Conservation (phyloP, 352 stramenopile species). For the Phytophthora quininea region DNA sequence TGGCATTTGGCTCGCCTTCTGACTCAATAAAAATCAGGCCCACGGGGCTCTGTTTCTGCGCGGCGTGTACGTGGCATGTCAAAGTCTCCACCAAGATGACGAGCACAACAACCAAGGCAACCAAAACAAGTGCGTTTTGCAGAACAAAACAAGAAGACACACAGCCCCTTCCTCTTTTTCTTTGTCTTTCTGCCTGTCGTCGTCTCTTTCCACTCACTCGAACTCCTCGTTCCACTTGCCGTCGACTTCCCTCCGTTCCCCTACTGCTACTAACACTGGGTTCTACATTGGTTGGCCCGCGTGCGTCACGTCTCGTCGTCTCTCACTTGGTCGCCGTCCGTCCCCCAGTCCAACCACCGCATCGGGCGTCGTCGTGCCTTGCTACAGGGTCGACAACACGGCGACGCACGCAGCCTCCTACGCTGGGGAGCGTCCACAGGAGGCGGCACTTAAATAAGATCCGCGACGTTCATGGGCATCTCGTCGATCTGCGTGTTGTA, state of each 20-base stretch:
- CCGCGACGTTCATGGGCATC: slow-evolving; percentile 99
- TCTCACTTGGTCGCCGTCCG: slow-evolving; percentile 40
- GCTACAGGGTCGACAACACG: slow-evolving; percentile 10
- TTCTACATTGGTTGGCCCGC: slow-evolving; percentile 42
- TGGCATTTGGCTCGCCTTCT: background rate
- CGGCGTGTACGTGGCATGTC: background rate
- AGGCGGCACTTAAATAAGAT: slow-evolving; percentile 95
- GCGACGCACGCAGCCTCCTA: slow-evolving; percentile 7
- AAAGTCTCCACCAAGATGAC: background rate
- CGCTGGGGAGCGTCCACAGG: slow-evolving; percentile 33
- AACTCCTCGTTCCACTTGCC: slow-evolving; percentile 14
- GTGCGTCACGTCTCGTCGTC: slow-evolving; percentile 32
- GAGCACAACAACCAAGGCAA: background rate
- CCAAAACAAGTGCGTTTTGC: too few relatives aligned
- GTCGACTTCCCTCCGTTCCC: slow-evolving; percentile 15
- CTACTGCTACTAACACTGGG: slow-evolving; percentile 42
- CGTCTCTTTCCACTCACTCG: too few relatives aligned
- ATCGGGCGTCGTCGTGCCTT: slow-evolving; percentile 6
- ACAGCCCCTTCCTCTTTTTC: slow-evolving; percentile 36
- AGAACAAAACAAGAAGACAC: slow-evolving; percentile 49
- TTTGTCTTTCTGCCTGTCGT: too few relatives aligned
- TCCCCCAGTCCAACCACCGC: slow-evolving; percentile 9
- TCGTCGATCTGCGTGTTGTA: slow-evolving; percentile 99
- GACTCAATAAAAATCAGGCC: background rate
- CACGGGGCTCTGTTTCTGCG: background rate